Evolutionary conservation across 2,329 filamentous ascomycete species (phyloP), one percentile per base, ranked within the genome.

Genomic region (Teratosphaeriaceae sp.): DNA sequence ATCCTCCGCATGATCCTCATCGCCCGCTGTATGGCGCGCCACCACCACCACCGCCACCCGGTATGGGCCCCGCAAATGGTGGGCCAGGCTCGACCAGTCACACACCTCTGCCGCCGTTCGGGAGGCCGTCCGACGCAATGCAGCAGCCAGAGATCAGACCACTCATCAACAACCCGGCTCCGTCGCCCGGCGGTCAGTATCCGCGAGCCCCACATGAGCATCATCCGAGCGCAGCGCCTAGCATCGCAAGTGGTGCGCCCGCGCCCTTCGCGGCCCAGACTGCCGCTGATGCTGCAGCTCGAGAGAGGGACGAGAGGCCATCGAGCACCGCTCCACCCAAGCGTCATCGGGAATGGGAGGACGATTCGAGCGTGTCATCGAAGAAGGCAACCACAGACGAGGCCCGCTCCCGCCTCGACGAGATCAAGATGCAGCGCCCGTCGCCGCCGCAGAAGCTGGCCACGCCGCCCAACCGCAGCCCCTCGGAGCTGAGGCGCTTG

Each of bases 331-430:
- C 86, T 9, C 78, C 78, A 3, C 80, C 84, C 44, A 98, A 98
- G 74, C 80, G 92, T 45, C 76, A 82, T 63, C 82, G 89, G 38
- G 92, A 97, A 59, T 96, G 92, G 89, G 92, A 97, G 53, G 84
- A 90, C 26, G 88, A 94, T 26, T 70, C 60, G 3, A 54, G 45
- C 39, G 42, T 41, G 40, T 46, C 80, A 3, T 73, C 75, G 34
- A 94, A 96, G 71, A 96, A 96, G 70, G 80, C 85, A 48, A 83
- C 86, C 8, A 94, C 82, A 29, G 90, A 97, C 4, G 89, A 96
- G 64, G 88, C 78, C 51, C 82, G 90, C 33, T 86, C 86, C 45
- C 85, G 88, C 42, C 74, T 96, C 52, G 88, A 95, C 29, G 88
- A 96, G 57, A 78, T 87, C 60, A 80, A 82, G 47, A 82, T 85